Evolutionary conservation across 78 protist species (phyloP).

Genomic region (Isochrysis galbana): DNA sequence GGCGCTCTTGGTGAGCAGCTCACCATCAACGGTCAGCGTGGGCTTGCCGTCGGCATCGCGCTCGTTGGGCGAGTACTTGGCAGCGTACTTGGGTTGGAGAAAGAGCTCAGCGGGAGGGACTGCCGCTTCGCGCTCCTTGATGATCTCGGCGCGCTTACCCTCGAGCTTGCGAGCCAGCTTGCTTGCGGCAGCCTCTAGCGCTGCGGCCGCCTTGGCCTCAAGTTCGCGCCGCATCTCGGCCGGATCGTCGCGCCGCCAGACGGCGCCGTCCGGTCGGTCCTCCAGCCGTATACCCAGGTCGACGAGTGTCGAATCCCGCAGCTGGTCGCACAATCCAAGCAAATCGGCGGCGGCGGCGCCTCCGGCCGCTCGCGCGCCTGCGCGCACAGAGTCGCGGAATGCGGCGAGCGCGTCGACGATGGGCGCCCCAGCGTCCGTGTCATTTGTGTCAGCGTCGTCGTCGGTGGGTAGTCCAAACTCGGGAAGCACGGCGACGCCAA

Average conservation of each 20-base stretch:
- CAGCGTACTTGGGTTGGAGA: too few relatives aligned
- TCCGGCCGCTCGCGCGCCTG: neutral
- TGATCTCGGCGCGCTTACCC: too few relatives aligned
- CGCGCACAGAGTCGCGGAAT: conserved; percentile 16
- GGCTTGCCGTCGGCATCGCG: neutral
- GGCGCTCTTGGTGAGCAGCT: neutral
- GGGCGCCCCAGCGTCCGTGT: neutral
- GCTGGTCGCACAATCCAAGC: too few relatives aligned
- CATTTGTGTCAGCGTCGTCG: neutral
- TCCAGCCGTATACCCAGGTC: too few relatives aligned
- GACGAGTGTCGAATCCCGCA: too few relatives aligned
- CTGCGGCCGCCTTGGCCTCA: neutral
- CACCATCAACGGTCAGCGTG: neutral
- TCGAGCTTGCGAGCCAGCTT: too few relatives aligned
- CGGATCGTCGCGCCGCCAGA: too few relatives aligned
- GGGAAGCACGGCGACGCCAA: conserved; percentile 52
- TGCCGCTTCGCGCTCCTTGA: too few relatives aligned
- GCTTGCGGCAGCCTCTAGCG: neutral
- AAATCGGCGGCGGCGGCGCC: neutral
- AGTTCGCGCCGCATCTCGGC: too few relatives aligned
- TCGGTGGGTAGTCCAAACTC: neutral
- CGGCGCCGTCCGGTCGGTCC: too few relatives aligned
- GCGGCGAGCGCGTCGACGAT: neutral
- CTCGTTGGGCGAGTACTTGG: too few relatives aligned
- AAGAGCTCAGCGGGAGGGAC: too few relatives aligned